Base-by-base conservation (phyloP, 768 basidiomycete species). In the Hygrophoropsis aurantiaca region DNA sequence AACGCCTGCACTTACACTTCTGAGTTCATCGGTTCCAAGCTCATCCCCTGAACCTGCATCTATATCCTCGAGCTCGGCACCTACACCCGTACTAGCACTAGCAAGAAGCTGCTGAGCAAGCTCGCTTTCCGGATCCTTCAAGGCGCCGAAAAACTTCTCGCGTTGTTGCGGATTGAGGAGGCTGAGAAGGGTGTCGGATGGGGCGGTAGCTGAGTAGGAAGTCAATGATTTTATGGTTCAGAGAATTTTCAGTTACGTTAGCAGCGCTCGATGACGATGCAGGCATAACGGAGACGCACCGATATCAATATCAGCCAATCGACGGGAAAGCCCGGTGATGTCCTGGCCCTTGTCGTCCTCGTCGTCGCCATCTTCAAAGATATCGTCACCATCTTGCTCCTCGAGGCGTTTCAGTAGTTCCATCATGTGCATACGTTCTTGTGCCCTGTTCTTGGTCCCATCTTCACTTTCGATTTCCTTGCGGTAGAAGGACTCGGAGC, bases 401-500 rank as follows among this genome's bases (percentile, higher is more conserved):
- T 91, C 88, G 46, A 92, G 85, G 8, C 75, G 80, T 59, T 79
- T 81, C 18, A 93, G 70, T 4, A 92, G 58, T 39, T 83, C 80
- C 57, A 92, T 64, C 78, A 90, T 91, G 51, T 76, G 71, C 38
- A 66, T 60, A 36, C 81, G 73, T 58, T 93, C 88, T 48, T 79
- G 69, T 0, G 69, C 64, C 3, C 76, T 71, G 56, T 77, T 81
- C 4, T 81, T 77, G 3, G 84, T 74, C n/a, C n/a, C n/a, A n/a
- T n/a, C n/a, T 26, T 72, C 74, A 0, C 75, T 59, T 53, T 87
- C 81, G 3, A 93, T 65, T 58, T 90, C 85, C 42, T 81, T 82
- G 53, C 81, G 81, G 64, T 91, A 92, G 62, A 94, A 94, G 0
- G 73, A 68, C 62, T 93, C 91, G 20, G 90, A 90, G 69, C 90